These are phyloP conservation scores for Chytriomyces sp. DNA, from an alignment of 192 early-diverging fungal genomes.

Conservation along the genomic window DNA sequence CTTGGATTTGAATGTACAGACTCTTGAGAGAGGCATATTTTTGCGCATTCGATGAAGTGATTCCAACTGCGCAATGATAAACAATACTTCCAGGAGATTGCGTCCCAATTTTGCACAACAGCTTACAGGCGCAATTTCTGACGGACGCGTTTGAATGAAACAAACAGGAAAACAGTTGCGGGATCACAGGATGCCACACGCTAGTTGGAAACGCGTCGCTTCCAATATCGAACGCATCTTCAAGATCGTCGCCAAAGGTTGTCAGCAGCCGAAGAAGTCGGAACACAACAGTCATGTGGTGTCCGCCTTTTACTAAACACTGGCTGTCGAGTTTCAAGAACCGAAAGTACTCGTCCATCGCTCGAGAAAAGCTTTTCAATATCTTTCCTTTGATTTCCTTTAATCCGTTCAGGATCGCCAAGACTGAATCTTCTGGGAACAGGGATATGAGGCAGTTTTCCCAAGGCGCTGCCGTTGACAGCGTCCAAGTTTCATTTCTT, in stretches of 20 bases:
- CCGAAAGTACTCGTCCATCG: neutral
- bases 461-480: too few species aligned
- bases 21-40: neutral
- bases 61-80: slow-evolving; percentile 64
- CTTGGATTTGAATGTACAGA: slow-evolving; percentile 2
- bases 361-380: neutral
- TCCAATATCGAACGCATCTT: slow-evolving; percentile 41
- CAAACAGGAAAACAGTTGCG: slow-evolving; percentile 77
- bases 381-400: neutral
- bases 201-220: slow-evolving; percentile 32
- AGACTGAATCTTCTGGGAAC: neutral
- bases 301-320: neutral
- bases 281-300: neutral
- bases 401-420: neutral
- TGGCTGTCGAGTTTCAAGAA: neutral
- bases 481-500: too few species aligned
- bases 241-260: slow-evolving; percentile 62
- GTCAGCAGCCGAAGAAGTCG: slow-evolving; percentile 60
- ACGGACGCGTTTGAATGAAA: slow-evolving; percentile 67
- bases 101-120: slow-evolving; percentile 66
- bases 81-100: slow-evolving; percentile 69
- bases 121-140: slow-evolving; percentile 52
- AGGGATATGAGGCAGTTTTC: too few species aligned
- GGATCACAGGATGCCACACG: slow-evolving; percentile 72
- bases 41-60: neutral